Percentiles rank a stretch among this genome's conserved stretches.
Evolutionary conservation across 179 eudicot species (phyloP).

Genomic region (Kewa caespitosa): DNA sequence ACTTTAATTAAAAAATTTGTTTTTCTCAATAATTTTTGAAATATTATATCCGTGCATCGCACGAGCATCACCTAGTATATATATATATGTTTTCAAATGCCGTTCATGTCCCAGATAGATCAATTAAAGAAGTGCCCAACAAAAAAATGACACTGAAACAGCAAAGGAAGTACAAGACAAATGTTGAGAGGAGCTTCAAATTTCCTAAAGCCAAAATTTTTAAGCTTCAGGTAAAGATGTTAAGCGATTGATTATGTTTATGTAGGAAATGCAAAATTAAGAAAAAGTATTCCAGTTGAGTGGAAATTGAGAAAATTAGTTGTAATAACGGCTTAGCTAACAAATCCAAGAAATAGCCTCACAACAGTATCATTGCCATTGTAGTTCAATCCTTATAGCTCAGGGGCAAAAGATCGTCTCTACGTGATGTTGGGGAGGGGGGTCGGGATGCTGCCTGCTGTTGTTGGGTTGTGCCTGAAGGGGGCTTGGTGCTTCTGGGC

Average conservation of each 20-base stretch:
- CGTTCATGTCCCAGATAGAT: background rate
- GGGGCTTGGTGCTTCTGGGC: no score
- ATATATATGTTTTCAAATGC: no score
- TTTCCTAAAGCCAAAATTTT: background rate
- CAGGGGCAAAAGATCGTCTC: no score
- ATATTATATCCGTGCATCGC: no score
- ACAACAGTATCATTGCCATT: background rate
- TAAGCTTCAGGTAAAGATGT: background rate
- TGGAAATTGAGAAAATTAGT: background rate
- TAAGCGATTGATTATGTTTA: background rate
- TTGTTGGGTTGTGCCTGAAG: no score
- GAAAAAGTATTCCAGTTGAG: background rate
- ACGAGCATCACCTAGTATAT: no score
- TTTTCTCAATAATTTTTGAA: no score
- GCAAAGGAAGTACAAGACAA: background rate
- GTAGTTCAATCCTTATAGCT: constrained; percentile 3
- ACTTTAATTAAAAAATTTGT: no score
- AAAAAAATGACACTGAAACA: background rate
- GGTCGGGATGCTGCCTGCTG: no score
- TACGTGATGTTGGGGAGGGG: no score
- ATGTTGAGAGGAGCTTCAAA: background rate
- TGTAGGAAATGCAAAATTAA: background rate
- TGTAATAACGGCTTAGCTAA: background rate
- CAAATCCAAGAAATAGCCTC: background rate
- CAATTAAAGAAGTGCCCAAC: no score